Evolutionary conservation across 2,329 filamentous ascomycete genomes (phyloP), one percentile per base, ranked within the genome.

Genomic region (Fusarium goolgardi): DNA sequence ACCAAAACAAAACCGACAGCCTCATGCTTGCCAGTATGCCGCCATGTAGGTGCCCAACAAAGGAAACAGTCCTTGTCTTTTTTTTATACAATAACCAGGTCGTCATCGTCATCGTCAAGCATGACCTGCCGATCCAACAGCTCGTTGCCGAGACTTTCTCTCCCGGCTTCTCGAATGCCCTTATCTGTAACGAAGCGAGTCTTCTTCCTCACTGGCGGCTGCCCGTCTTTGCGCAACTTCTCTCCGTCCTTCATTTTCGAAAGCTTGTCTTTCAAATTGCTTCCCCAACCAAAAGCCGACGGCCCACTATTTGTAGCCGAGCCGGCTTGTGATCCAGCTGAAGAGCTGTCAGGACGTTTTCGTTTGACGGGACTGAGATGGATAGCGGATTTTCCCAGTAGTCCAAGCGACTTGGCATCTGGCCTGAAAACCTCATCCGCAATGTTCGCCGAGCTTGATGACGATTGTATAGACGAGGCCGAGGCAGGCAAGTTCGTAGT

Each of bases 121-220:
- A 71, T 69, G 34, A 80, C 73, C 73, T 75, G 77, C 55, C 78
- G 70, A 49, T 74, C 74, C 37, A 65, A 55, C 60, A 81, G 77
- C 52, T 86, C 85, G n/a, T 78, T 81, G 12, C 89, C 88, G 3
- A 94, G 75, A 73, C 91, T 93, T 74, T 94, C 91, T 62, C 91
- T 83, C 2, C 91, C 91, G 6, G 91, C 91, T 78, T 93, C 91
- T 55, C 88, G 86, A 65, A 94, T 94, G 1, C 91, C 91, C 76
- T 90, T 92, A 41, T 89, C 88, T 27, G 91, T 93, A 40, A 94
- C 85, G 74, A 94, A 94, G n/a, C 91, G 84, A 52, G 91, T 94
- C 83, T 92, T 93, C 79, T 93, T 90, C 69, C 86, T 83, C 32
- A 88, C 84, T 0, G 86, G 87, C 74, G 75, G 74, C 32, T 74